Evolutionary conservation across 768 basidiomycete genomes (phyloP).

Genomic region (Termitomyces sp.): DNA sequence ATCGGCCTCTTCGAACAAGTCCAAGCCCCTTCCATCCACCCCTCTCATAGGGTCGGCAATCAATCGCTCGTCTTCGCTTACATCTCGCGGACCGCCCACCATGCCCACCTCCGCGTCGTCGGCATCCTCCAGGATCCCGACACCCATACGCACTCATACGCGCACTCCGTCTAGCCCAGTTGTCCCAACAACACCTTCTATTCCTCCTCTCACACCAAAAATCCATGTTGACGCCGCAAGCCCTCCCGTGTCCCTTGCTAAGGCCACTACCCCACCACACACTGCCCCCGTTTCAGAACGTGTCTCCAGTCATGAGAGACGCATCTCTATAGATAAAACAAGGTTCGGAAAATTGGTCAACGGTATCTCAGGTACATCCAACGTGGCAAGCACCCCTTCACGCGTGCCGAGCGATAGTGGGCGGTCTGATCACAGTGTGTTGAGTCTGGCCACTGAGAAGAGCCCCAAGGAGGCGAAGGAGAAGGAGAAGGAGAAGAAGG

Average conservation of each 20-base stretch:
- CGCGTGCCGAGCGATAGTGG: conserved; percentile 37
- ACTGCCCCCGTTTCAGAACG: conserved; percentile 24
- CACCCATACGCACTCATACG: conserved; percentile 1
- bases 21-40: conserved; percentile 24
- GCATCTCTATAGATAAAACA: neutral
- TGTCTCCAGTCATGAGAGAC: neutral
- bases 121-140: conserved; percentile 4
- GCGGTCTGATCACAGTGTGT: conserved; percentile 15
- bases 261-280: conserved; percentile 12
- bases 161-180: conserved; percentile 9
- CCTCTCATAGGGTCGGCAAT: neutral
- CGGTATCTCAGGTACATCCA: conserved; percentile 17
- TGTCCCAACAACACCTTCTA: neutral
- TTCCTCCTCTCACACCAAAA: conserved; percentile 15
- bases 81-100: neutral
- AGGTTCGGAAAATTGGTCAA: neutral
- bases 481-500: conserved; percentile 14
- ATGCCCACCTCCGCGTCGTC: neutral
- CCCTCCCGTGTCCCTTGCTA: conserved; percentile 30
- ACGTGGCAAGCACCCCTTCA: neutral
- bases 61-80: neutral
- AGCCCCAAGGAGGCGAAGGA: conserved; percentile 12
- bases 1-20: conserved; percentile 23
- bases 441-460: conserved; percentile 18
- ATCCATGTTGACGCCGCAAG: conserved; percentile 32